phyloP scores from a whole-genome alignment of 1,139 yeast species.

The Pichia inconspicua region DNA sequence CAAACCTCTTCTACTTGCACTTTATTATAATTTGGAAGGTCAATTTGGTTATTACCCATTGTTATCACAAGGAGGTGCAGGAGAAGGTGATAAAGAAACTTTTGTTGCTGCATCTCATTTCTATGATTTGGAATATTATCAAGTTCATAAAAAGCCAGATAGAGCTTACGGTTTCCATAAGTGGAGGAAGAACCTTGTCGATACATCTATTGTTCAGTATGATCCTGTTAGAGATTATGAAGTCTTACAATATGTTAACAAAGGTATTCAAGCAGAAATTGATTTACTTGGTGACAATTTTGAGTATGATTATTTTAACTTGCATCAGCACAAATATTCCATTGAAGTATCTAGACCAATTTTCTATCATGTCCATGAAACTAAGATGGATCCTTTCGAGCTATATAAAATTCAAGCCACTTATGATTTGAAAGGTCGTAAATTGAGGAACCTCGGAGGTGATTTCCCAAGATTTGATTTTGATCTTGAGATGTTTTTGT shows the following conservation, averaged over 20 bases:
- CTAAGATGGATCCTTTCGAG: constrained; percentile 31
- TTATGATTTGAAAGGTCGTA: constrained; percentile 16
- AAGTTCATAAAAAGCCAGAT: constrained; percentile 34
- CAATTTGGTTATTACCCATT: constrained; percentile 47
- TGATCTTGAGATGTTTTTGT: constrained; percentile 24
- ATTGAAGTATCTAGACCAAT: constrained; percentile 24
- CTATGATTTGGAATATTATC: constrained; percentile 43
- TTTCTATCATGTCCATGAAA: constrained; percentile 39
- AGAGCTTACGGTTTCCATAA: constrained; percentile 25
- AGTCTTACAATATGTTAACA: constrained; percentile 21
- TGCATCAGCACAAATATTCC: constrained; percentile 16
- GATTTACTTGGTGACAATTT: constrained; percentile 12
- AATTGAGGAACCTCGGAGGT: constrained; percentile 25
- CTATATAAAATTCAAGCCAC: constrained; percentile 18
- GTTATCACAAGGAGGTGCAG: constrained; percentile 50
- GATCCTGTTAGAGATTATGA: constrained; percentile 36
- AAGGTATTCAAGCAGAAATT: constrained; percentile 16
- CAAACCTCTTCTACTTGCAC: constrained; percentile 41
- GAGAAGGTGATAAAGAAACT: constrained; percentile 59
- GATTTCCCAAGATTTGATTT: constrained; percentile 23
- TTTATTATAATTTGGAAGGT: constrained; percentile 51
- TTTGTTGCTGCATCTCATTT: constrained; percentile 55
- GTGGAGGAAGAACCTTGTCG: constrained; percentile 23
- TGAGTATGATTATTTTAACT: constrained; percentile 20
- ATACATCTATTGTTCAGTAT: constrained; percentile 36